Evolutionary conservation across 441 rosid species (phyloP).

Genomic region (Macaranga tanarius): DNA sequence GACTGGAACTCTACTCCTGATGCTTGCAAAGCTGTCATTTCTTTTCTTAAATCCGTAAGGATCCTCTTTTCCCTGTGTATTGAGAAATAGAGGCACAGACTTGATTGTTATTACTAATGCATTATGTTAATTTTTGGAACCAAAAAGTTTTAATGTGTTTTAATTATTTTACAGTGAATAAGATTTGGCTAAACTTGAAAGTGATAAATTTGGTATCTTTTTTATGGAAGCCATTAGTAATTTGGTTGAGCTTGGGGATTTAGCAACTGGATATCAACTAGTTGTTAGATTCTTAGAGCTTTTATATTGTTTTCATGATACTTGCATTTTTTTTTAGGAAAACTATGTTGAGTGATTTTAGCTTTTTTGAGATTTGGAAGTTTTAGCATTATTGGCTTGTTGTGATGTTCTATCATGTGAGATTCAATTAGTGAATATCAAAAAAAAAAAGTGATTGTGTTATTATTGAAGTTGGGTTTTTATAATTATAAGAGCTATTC

Average conservation of each 20-base stretch:
- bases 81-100: background rate
- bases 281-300: slow-evolving; percentile 2
- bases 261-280: background rate
- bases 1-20: slow-evolving; percentile 76
- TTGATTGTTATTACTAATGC: background rate
- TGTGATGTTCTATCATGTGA: background rate
- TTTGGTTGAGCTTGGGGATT: slow-evolving; percentile 22
- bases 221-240: slow-evolving; percentile 11
- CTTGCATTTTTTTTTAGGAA: background rate
- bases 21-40: slow-evolving; percentile 72
- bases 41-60: slow-evolving; percentile 73
- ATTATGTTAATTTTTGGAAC: background rate
- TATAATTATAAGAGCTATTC: background rate
- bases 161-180: slow-evolving; percentile 10
- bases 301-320: background rate
- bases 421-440: background rate
- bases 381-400: background rate
- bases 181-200: slow-evolving; percentile 16
- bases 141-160: slow-evolving; percentile 26
- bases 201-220: slow-evolving; percentile 15
- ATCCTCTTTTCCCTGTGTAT: background rate
- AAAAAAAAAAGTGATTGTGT: background rate
- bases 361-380: background rate
- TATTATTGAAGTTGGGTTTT: background rate
- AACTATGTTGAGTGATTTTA: background rate